A percentile compares a stretch with the other conserved stretches of the same genome.
Conservation (phyloP, 148 eudicot species). For the Vaccinium vitisidaea region DNA sequence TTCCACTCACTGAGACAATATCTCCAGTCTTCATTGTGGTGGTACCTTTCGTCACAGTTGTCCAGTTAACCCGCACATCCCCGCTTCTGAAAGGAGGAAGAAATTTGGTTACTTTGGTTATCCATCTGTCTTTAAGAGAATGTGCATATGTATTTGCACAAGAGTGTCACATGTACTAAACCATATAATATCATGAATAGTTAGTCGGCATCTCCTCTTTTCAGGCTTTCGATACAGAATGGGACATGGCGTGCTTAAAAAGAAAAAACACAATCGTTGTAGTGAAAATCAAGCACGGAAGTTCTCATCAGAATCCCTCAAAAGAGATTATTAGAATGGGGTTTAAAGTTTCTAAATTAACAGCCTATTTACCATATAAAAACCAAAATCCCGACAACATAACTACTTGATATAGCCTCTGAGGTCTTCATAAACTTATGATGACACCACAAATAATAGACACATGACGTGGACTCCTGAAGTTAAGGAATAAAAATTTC, state of each 20-base stretch:
- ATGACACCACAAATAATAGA: neutral
- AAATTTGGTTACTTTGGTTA: conserved; percentile 5
- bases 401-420: neutral
- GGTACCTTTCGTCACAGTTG: conserved; percentile 62
- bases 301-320: neutral
- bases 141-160: neutral
- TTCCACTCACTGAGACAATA: conserved; percentile 73
- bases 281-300: neutral
- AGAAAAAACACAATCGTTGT: neutral
- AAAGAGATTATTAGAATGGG: neutral
- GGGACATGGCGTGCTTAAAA: neutral
- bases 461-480: neutral
- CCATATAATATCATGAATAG: neutral
- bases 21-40: conserved; percentile 70
- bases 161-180: neutral
- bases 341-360: neutral
- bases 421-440: neutral
- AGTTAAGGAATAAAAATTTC: neutral
- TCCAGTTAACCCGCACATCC: conserved; percentile 88
- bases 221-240: neutral
- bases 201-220: neutral
- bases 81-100: conserved; percentile 48
- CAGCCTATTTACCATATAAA: neutral
- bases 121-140: neutral
- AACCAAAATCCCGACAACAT: neutral